phyloP scores from a whole-genome alignment of 345 rosid species.

The Populus simonii region DNA sequence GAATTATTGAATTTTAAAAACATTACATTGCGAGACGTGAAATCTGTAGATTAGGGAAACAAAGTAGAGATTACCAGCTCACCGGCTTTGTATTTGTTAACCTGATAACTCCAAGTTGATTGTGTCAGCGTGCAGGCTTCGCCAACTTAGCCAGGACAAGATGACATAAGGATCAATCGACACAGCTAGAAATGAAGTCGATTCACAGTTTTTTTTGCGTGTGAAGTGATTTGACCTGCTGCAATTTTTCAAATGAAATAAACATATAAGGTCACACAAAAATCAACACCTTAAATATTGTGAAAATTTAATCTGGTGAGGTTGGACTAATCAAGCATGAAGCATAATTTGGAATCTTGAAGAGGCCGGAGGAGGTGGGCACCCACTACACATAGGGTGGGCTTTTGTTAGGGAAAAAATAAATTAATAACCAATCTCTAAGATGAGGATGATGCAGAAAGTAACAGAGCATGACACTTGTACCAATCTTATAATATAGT shows the following conservation, averaged over 20 bases:
- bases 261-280: neutral
- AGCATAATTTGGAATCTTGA: conserved; percentile 8
- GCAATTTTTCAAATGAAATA: neutral
- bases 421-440: neutral
- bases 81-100: neutral
- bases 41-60: neutral
- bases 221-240: neutral
- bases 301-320: neutral
- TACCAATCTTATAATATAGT: neutral
- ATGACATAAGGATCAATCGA: conserved; percentile 1
- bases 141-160: conserved; percentile 4
- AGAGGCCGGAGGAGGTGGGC: conserved; percentile 1
- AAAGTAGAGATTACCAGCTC: too few species aligned
- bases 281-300: neutral
- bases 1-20: too few species aligned
- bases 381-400: conserved; percentile 1
- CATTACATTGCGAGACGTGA: neutral
- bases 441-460: neutral
- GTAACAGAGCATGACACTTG: neutral
- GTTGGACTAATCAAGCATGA: neutral
- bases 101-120: conserved; percentile 1
- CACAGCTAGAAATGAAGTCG: neutral
- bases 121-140: conserved; percentile 17
- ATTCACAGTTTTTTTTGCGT: neutral
- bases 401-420: neutral